Base-by-base conservation (phyloP, 345 rosid genomes). In the Bruguiera parviflora region DNA sequence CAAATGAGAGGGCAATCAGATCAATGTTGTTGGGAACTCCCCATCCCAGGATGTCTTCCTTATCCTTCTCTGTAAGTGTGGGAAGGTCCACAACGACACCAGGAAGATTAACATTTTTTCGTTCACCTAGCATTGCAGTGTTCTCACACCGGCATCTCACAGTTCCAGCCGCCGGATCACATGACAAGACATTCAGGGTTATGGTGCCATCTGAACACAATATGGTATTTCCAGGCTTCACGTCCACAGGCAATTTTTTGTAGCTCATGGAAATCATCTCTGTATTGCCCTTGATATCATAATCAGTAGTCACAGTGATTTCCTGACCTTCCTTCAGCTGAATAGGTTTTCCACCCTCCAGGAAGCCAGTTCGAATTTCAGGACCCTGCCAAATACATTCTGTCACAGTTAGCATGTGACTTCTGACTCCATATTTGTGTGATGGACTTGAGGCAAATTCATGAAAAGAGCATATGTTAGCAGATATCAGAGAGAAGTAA, bases 11-110 rank as follows among this genome's bases (percentile, higher is more conserved):
- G 29, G 93, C 97, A 73, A 91, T 91, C 91, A 91, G 87, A 85
- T 89, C 93, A 63, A 91, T 91, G 8, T 68, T 74, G 77, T 92
- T 92, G 1, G 96, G 96, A 63, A 89, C 92, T 76, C 97, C 97
- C 96, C 97, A 92, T 21, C 47, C 72, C 27, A 92, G 77, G 78
- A 89, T 92, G 77, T 92, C 97, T 62, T 89, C 96, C 77, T 86
- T 83, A 73, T 92, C 98, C 78, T 92, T 92, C 37, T 92, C 94
- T 0, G 97, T 89, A 64, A 92, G 80, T 2, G 94, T 92, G 4
- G 97, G 97, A 63, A 92, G 92, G 79, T 92, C 98, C 59, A 89
- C 98, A 24, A 89, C 94, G 32, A 92, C 90, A 71, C 95, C 98
- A 2, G 98, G 98, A 56, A 92, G 94, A 80, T 92, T 89, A 71